These are phyloP conservation scores for Penicillium samsonianum DNA, from an alignment of 495 filamentous ascomycete genomes.

Conservation along the genomic window DNA sequence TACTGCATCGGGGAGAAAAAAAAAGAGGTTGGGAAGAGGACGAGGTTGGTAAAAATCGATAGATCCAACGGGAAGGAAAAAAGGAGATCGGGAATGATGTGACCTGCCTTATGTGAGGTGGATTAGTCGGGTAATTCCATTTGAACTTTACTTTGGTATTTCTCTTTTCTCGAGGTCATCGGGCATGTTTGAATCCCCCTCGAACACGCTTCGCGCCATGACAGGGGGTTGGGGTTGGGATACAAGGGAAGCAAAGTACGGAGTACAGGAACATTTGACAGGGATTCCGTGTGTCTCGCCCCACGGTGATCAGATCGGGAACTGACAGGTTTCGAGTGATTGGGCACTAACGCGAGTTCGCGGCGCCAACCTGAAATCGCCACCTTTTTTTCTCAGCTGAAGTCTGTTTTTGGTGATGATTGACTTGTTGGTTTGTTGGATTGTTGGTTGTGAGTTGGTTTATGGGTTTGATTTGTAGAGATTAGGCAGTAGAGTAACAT, in stretches of 20 bases:
- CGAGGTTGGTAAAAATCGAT: slow-evolving; percentile 16
- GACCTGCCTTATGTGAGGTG: slow-evolving; percentile 30
- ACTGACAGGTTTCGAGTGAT: slow-evolving; percentile 18
- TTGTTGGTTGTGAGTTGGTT: slow-evolving; percentile 1
- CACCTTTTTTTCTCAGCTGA: slow-evolving; percentile 16
- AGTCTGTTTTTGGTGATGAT: background rate
- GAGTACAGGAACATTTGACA: background rate
- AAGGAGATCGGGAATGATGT: slow-evolving; percentile 5
- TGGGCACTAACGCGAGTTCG: slow-evolving; percentile 15
- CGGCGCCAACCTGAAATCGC: slow-evolving; percentile 30
- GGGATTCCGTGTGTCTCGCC: slow-evolving; percentile 7
- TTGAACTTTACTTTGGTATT: no score
- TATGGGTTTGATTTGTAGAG: no score
- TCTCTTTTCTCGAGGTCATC: no score
- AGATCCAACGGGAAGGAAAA: slow-evolving; percentile 11
- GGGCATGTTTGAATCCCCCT: slow-evolving; percentile 13
- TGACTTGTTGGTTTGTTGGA: background rate
- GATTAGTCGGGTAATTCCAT: background rate
- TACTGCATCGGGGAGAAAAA: background rate
- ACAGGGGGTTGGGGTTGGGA: no score
- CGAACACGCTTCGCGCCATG: slow-evolving; percentile 27
- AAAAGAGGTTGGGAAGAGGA: slow-evolving; percentile 1
- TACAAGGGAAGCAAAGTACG: slow-evolving; percentile 19
- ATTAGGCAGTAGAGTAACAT: slow-evolving; percentile 4
- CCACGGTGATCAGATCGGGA: slow-evolving; percentile 16